A percentile compares a stretch with the other conserved stretches of the same genome.
Conservation (phyloP, 805 yeast species). For the Sugiyamaella qingdaonensis region DNA sequence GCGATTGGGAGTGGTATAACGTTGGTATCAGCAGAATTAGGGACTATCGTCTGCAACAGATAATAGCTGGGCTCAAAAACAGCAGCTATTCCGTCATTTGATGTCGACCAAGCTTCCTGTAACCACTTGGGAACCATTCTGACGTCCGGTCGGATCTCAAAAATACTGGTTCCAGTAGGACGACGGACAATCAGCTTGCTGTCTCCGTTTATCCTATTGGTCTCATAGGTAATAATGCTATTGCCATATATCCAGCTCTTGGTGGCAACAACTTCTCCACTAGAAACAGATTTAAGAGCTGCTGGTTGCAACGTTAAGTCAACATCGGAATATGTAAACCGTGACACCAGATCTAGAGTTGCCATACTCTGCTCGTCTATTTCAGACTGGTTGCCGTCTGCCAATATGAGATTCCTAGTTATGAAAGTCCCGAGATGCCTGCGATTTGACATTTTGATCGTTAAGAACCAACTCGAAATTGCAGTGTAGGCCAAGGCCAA, state of each 20-base stretch:
- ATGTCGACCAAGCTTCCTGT: conserved; percentile 9
- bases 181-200: conserved; percentile 50
- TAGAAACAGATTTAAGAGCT: not conserved
- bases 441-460: conserved; percentile 56
- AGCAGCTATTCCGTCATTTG: not conserved
- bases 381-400: conserved; percentile 30
- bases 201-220: conserved; percentile 49
- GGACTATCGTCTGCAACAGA: conserved; percentile 49
- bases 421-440: conserved; percentile 59
- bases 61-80: conserved; percentile 43
- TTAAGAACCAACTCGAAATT: conserved; percentile 67
- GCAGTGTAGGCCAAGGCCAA: conserved; percentile 62
- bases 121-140: conserved; percentile 19
- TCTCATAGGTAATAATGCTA: conserved; percentile 53
- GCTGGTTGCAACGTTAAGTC: conserved; percentile 46
- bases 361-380: conserved; percentile 56
- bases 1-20: conserved; percentile 49
- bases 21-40: conserved; percentile 34
- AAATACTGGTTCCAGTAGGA: conserved; percentile 59
- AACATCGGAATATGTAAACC: conserved; percentile 62
- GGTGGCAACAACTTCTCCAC: conserved; percentile 8
- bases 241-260: conserved; percentile 61
- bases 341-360: conserved; percentile 58
- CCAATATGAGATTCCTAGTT: conserved; percentile 49
- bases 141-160: conserved; percentile 35